Percentiles rank a stretch among this genome's conserved stretches.
These are phyloP conservation scores for Exobasidium rhododendri DNA, from an alignment of 1,284 basidiomycete species.

Conservation along the genomic window DNA sequence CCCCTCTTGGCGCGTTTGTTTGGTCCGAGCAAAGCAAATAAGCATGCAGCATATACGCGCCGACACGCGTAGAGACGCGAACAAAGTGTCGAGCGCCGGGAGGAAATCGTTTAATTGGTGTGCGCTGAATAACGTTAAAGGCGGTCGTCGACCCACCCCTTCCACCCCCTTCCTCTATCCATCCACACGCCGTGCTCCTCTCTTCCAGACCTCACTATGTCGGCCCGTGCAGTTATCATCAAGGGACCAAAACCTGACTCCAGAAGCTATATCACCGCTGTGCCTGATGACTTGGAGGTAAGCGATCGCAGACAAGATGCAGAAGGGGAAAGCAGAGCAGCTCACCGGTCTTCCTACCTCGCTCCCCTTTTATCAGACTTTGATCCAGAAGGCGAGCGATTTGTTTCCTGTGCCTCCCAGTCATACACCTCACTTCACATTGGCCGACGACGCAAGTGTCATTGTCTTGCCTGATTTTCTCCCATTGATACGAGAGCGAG, in stretches of 20 bases:
- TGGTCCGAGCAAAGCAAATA: not conserved
- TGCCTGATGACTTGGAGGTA: constrained; percentile 37
- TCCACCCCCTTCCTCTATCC: not conserved
- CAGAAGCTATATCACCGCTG: constrained; percentile 40
- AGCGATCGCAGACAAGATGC: too few species aligned
- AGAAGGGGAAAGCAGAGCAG: not conserved
- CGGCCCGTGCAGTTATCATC: constrained; percentile 36
- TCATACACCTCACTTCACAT: constrained; percentile 42
- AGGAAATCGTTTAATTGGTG: not conserved
- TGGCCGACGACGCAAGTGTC: constrained; percentile 37
- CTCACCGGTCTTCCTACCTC: not conserved
- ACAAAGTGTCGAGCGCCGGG: not conserved
- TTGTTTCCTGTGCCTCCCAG: constrained; percentile 45
- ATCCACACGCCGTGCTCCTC: not conserved
- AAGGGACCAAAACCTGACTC: constrained; percentile 47
- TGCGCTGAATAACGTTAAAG: too few species aligned
- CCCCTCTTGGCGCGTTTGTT: too few species aligned
- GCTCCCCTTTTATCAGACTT: too few species aligned
- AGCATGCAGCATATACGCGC: not conserved
- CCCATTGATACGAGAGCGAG: constrained; percentile 46
- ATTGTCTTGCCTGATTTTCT: constrained; percentile 45
- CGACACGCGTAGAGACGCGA: not conserved
- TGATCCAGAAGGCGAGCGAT: constrained; percentile 38
- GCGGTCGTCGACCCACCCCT: not conserved
- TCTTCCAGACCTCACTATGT: not conserved